Percentiles rank a stretch among this genome's conserved stretches.
Evolutionary conservation across 2,329 filamentous ascomycete genomes (phyloP).

Genomic region (Botrytis squamosa): DNA sequence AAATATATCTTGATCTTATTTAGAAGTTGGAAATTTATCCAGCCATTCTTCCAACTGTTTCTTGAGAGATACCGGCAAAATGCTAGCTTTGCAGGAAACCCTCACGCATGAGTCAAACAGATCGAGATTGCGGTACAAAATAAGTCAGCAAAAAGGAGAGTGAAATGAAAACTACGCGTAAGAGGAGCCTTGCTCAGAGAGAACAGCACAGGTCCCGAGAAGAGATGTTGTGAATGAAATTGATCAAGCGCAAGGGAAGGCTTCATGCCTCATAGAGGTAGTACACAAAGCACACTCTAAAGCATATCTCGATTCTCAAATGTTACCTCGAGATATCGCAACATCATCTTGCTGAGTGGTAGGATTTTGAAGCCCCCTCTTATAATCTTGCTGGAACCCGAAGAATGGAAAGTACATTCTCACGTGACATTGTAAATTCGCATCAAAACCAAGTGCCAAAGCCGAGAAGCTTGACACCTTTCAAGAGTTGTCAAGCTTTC

Average conservation of each 20-base stretch:
- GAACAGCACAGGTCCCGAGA: neutral
- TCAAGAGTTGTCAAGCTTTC: neutral
- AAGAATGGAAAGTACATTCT: neutral
- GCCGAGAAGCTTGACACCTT: neutral
- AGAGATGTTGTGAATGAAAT: neutral
- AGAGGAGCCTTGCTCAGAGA: neutral
- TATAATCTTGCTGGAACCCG: neutral
- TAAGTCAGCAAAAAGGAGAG: neutral
- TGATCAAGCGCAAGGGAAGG: neutral
- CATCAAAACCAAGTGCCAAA: neutral
- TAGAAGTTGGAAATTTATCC: neutral
- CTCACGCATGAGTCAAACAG: too few relatives aligned
- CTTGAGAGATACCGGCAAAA: neutral
- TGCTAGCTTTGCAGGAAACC: neutral
- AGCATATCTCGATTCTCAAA: too few relatives aligned
- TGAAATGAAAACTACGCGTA: neutral
- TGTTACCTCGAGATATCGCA: too few relatives aligned
- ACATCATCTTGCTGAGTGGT: neutral
- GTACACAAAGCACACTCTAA: too few relatives aligned
- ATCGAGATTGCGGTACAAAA: neutral
- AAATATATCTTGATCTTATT: neutral
- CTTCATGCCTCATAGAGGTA: too few relatives aligned
- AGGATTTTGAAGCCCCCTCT: neutral
- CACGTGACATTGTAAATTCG: neutral
- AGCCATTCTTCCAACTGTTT: neutral